Conservation (phyloP, 164 flowering plant species). For the Piper betle region DNA sequence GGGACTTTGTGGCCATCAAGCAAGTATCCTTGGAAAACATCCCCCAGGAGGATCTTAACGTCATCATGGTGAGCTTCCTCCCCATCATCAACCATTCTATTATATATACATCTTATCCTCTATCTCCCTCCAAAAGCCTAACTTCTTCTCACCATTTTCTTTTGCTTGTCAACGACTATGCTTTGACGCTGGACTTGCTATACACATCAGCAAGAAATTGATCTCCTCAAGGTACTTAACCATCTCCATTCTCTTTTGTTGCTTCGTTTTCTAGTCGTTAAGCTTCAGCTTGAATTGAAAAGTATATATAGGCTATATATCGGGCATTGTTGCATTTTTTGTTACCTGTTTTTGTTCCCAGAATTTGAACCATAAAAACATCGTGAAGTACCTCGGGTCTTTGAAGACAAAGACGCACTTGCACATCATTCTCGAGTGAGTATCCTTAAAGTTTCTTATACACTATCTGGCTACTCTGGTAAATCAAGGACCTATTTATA, state of each 20-base stretch:
- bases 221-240: constrained; percentile 68
- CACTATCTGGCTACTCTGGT: too few relatives aligned
- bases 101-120: too few relatives aligned
- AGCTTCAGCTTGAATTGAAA: not conserved
- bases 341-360: constrained; percentile 17
- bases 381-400: constrained; percentile 98
- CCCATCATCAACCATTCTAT: not conserved
- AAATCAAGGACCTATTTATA: too few relatives aligned
- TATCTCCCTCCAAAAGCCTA: too few relatives aligned
- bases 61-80: constrained; percentile 63
- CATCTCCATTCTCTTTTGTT: not conserved
- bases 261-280: not conserved
- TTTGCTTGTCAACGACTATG: constrained; percentile 10
- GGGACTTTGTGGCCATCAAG: constrained; percentile 94
- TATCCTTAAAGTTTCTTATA: not conserved
- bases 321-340: not conserved
- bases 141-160: constrained; percentile 1
- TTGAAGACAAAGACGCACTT: constrained; percentile 83
- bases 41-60: constrained; percentile 92
- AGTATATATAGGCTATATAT: not conserved
- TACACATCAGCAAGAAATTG: constrained; percentile 87
- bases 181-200: constrained; percentile 14
- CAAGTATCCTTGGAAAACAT: constrained; percentile 98
- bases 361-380: constrained; percentile 97
- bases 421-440: constrained; percentile 97